phyloP scores from a whole-genome alignment of 2,329 filamentous ascomycete species.

The Monosporascus sp. region DNA sequence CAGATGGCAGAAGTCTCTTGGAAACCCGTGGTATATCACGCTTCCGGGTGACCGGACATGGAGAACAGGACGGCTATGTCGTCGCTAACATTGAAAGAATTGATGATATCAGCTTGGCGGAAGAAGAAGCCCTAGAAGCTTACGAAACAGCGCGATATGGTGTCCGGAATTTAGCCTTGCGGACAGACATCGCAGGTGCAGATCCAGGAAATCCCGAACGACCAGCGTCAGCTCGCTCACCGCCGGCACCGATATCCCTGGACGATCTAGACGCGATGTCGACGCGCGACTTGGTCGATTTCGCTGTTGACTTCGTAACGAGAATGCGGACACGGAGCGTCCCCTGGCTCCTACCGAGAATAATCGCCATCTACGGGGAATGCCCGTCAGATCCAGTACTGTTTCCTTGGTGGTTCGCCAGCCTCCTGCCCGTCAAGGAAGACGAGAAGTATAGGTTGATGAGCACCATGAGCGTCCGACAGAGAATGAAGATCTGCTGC shows the following conservation, averaged over 20 bases:
- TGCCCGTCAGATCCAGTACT: conserved; percentile 69
- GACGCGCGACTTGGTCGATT: conserved; percentile 63
- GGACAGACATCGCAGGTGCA: conserved; percentile 3
- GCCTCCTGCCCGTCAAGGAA: conserved; percentile 70
- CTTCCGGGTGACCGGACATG: conserved; percentile 65
- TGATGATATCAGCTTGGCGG: conserved; percentile 74
- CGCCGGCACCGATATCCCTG: conserved; percentile 4
- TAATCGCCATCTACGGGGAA: conserved; percentile 70
- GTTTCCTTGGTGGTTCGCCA: conserved; percentile 90
- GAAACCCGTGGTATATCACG: conserved; percentile 72
- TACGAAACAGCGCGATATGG: conserved; percentile 48
- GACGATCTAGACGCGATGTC: conserved; percentile 52
- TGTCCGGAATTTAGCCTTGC: conserved; percentile 21
- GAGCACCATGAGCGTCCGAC: conserved; percentile 67
- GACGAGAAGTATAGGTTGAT: conserved; percentile 75
- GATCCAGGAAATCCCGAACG: neutral
- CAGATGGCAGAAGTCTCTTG: conserved; percentile 76
- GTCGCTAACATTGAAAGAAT: conserved; percentile 71
- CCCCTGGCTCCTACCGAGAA: conserved; percentile 68
- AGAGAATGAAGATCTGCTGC: conserved; percentile 77
- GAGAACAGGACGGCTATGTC: conserved; percentile 68
- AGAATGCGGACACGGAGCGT: conserved; percentile 65
- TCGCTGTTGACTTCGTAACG: conserved; percentile 61
- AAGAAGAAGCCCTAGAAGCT: conserved; percentile 74
- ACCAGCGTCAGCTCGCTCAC: conserved; percentile 11